These are phyloP conservation scores for Phaeophleospora eucalypticola DNA, from an alignment of 2,329 filamentous ascomycete genomes.

Conservation along the genomic window DNA sequence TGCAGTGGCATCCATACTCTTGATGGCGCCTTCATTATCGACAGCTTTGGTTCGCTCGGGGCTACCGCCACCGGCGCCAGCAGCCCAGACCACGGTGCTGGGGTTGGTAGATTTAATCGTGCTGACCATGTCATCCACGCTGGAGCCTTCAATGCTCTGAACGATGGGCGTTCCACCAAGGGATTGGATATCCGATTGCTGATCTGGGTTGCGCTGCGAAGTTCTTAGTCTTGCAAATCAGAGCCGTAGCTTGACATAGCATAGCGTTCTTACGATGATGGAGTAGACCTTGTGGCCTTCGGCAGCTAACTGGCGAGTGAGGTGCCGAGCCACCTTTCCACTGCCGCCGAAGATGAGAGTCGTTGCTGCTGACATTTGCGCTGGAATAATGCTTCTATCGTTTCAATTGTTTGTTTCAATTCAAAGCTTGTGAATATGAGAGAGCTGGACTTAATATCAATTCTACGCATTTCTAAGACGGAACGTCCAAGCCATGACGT, in stretches of 20 bases:
- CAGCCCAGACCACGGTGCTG: slow-evolving; percentile 32
- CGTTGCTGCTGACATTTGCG: slow-evolving; percentile 8
- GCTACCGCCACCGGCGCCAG: slow-evolving; percentile 36
- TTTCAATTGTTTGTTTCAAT: not conserved
- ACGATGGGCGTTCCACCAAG: slow-evolving; percentile 44
- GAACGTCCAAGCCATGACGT: not conserved
- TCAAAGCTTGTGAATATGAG: not conserved
- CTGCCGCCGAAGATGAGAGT: slow-evolving; percentile 35
- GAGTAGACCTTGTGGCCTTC: slow-evolving; percentile 31
- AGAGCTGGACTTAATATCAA: no score
- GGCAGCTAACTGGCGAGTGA: slow-evolving; percentile 30
- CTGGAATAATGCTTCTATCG: no score
- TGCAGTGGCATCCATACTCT: slow-evolving; percentile 59
- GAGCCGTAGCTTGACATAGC: not conserved
- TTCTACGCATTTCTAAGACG: not conserved
- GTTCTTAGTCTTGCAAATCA: no score
- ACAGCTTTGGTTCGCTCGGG: slow-evolving; percentile 55
- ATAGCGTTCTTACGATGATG: slow-evolving; percentile 29
- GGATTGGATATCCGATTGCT: slow-evolving; percentile 34
- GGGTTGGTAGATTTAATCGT: slow-evolving; percentile 36
- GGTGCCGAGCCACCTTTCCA: slow-evolving; percentile 35
- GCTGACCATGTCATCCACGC: slow-evolving; percentile 35
- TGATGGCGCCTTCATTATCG: slow-evolving; percentile 60
- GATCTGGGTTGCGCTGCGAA: slow-evolving; percentile 18
- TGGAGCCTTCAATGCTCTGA: slow-evolving; percentile 40